These are phyloP conservation scores for Fusarium virguliforme DNA, from an alignment of 2,329 filamentous ascomycete species.

Conservation along the genomic window DNA sequence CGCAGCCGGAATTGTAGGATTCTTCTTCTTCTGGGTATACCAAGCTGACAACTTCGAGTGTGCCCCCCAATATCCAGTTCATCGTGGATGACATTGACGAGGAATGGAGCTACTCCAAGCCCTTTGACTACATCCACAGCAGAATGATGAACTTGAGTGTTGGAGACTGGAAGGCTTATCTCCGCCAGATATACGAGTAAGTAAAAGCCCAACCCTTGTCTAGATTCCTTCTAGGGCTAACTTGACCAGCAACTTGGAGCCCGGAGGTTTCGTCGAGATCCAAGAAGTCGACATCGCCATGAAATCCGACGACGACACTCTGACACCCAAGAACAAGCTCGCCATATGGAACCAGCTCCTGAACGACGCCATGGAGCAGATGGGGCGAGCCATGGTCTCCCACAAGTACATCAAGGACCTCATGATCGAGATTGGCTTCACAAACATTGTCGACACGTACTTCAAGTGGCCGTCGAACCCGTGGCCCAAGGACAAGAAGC, in stretches of 20 bases:
- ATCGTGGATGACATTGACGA: constrained; percentile 33
- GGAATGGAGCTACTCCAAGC: constrained; percentile 26
- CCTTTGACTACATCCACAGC: constrained; percentile 36
- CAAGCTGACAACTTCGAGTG: constrained; percentile 15
- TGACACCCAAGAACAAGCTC: constrained; percentile 1
- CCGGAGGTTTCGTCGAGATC: constrained; percentile 29
- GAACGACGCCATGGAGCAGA: constrained; percentile 6
- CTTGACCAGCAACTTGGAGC: constrained; percentile 12
- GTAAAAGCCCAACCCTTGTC: background rate
- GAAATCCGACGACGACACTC: constrained; percentile 16
- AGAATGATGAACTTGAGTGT: constrained; percentile 34
- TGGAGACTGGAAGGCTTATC: constrained; percentile 22
- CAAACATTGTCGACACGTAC: constrained; percentile 21
- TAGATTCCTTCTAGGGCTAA: background rate
- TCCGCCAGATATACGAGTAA: constrained; percentile 26
- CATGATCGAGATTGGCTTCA: constrained; percentile 28
- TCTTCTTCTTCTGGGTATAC: background rate
- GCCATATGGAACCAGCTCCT: constrained; percentile 21
- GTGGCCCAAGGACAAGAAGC: constrained; percentile 24
- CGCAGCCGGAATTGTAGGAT: constrained; percentile 25
- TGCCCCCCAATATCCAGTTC: constrained; percentile 26
- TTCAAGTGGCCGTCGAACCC: constrained; percentile 31
- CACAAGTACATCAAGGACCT: constrained; percentile 13
- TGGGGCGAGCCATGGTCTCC: constrained; percentile 17
- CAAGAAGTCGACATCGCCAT: constrained; percentile 20